Evolutionary conservation across 2,329 filamentous ascomycete species (phyloP), one percentile per base, ranked within the genome.

Genomic region (Hymenoscyphus scutula): DNA sequence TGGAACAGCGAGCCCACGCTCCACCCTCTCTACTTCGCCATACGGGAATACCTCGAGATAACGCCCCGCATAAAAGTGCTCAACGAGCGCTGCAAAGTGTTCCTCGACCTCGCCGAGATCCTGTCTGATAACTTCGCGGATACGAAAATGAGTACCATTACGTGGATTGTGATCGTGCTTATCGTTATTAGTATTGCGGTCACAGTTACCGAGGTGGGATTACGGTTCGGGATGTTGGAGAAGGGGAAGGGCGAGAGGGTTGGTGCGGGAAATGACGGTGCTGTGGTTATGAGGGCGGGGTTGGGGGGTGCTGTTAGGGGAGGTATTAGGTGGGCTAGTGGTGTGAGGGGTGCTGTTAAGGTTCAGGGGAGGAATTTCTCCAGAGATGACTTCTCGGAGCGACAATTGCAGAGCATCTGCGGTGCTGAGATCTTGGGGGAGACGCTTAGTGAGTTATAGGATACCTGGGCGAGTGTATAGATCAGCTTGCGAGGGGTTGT

Each of bases 1-100:
- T 99, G 95, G 95, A 93, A 98, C 75, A 91, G 91, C 11, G 95
- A 99, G 74, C 95, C 95, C 19, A 97, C 92, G 0, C 83, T 99
- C 0, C 92, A 97, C 74, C 95, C 95, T 0, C 87, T 99, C 30
- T 99, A 99, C 79, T 88, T 87, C 63, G 95, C 93, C 64, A 92
- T 98, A 58, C 91, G 95, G 71, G 95, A 98, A 76, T 99, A 99
- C 74, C 89, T 99, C 64, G 95, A 99, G 74, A 98, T 99, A 75
- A 94, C 96, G 73, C 92, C 90, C 7, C 91, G 95, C 60, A 97
- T 97, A 74, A 92, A 96, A 76, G 93, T 98, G 27, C 88, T 99
- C 67, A 99, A 99, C 77, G 95, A 98, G 78, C 89, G 95, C 59
- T 99, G 95, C 75, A 88, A 91, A 51, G 95, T 99, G 58, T 99